phyloP scores from a whole-genome alignment of 371 early-diverging fungal genomes.

The Encephalitozoon cuniculi region DNA sequence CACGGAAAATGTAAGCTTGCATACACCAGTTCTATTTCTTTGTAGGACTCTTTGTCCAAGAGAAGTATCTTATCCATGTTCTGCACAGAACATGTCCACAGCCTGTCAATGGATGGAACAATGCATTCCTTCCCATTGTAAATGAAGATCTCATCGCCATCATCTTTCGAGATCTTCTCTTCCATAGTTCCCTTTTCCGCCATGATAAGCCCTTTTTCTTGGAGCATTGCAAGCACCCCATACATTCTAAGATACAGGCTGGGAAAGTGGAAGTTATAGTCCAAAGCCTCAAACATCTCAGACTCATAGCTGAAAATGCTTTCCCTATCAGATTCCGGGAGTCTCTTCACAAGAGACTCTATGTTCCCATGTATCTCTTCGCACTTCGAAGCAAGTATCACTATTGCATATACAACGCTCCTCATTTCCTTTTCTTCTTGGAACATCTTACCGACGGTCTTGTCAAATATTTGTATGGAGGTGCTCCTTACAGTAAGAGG shows the following conservation, averaged over 20 bases:
- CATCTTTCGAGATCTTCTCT: background rate
- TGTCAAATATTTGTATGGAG: slow-evolving; percentile 17
- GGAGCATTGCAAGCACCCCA: background rate
- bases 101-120: background rate
- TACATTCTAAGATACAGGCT: slow-evolving; percentile 15
- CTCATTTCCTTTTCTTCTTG: background rate
- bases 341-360: background rate
- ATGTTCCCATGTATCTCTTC: slow-evolving; percentile 9
- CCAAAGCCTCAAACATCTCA: background rate
- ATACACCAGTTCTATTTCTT: slow-evolving; percentile 15
- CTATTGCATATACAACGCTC: background rate
- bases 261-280: slow-evolving; percentile 3
- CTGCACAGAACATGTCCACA: background rate
- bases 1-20: background rate
- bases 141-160: background rate
- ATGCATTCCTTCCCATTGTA: background rate
- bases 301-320: slow-evolving; percentile 3
- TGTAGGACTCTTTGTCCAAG: background rate
- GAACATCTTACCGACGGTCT: background rate
- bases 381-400: slow-evolving; percentile 19
- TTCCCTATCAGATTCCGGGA: background rate
- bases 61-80: background rate
- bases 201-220: background rate
- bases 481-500: slow-evolving; percentile 38
- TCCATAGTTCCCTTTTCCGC: background rate